A percentile compares a stretch with the other conserved stretches of the same genome.
These are phyloP conservation scores for Cyclospora cayetanensis DNA, from an alignment of 169 alveolate species.

Conservation along the genomic window DNA sequence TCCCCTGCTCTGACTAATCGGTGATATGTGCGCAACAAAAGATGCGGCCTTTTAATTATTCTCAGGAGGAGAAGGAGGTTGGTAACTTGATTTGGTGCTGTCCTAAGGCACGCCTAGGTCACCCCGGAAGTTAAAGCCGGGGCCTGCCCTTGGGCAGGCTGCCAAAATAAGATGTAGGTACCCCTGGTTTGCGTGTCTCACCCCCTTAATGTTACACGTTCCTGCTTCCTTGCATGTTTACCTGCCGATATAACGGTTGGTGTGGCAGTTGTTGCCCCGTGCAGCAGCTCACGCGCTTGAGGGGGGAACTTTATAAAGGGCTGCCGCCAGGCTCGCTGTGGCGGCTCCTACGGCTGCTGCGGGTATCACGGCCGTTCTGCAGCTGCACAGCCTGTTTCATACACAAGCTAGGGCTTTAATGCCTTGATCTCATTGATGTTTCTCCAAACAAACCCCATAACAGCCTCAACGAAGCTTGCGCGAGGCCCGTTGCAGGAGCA, in stretches of 20 bases:
- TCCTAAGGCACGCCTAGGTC: neutral
- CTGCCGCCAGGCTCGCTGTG: neutral
- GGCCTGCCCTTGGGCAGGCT: neutral
- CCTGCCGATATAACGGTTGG: too few relatives aligned
- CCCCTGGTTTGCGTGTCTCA: neutral
- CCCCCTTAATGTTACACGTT: too few relatives aligned
- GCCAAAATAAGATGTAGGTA: neutral
- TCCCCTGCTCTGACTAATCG: too few relatives aligned
- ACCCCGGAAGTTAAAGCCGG: conserved; percentile 11
- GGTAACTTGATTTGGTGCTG: too few relatives aligned
- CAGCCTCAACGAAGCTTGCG: neutral
- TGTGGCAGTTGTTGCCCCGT: too few relatives aligned
- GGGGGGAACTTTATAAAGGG: too few relatives aligned
- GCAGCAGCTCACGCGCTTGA: too few relatives aligned
- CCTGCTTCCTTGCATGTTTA: too few relatives aligned
- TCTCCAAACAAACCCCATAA: neutral
- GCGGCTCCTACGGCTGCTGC: neutral
- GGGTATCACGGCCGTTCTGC: neutral
- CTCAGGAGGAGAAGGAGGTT: too few relatives aligned
- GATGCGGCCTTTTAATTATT: too few relatives aligned
- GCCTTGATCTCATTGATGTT: neutral
- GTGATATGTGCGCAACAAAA: too few relatives aligned
- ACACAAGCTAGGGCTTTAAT: neutral
- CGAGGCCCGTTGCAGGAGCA: neutral
- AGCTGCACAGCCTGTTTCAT: neutral